These are phyloP conservation scores for Cercospora janseana DNA, from an alignment of 2,329 filamentous ascomycete species.

Conservation along the genomic window DNA sequence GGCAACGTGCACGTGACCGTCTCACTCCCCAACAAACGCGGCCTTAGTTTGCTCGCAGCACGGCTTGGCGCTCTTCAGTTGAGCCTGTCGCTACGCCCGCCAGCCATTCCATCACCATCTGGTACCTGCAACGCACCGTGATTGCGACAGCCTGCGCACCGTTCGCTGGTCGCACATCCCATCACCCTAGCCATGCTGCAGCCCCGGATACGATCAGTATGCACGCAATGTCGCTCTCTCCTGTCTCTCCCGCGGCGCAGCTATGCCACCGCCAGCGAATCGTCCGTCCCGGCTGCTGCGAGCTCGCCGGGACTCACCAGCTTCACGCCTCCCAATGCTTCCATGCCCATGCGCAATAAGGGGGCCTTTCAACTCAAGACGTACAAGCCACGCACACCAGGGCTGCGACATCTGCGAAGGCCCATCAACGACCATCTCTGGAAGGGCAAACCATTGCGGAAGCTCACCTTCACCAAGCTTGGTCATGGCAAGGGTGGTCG, in stretches of 20 bases:
- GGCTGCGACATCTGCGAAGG: constrained; percentile 83
- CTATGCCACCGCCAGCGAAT: constrained; percentile 52
- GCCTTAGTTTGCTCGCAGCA: constrained; percentile 1
- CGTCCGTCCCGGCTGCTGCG: constrained; percentile 26
- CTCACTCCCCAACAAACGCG: not conserved
- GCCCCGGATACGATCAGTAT: constrained; percentile 58
- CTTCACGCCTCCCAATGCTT: constrained; percentile 39
- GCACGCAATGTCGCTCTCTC: constrained; percentile 50
- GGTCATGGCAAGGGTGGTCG: constrained; percentile 90
- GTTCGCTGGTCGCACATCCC: not conserved
- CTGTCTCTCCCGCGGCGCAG: constrained; percentile 49
- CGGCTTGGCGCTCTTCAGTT: not conserved
- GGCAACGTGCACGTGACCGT: constrained; percentile 11
- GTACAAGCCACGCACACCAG: constrained; percentile 91
- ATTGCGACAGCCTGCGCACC: not conserved
- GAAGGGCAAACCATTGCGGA: constrained; percentile 82
- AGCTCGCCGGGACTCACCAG: constrained; percentile 30
- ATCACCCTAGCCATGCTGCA: constrained; percentile 57
- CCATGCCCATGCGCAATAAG: constrained; percentile 36
- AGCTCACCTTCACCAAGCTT: constrained; percentile 86
- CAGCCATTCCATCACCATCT: not conserved
- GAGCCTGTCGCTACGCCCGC: not conserved
- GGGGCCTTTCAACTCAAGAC: constrained; percentile 62
- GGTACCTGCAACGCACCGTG: not conserved
- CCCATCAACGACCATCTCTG: constrained; percentile 95